Evolutionary conservation across 768 basidiomycete species (phyloP).

Genomic region (Leccinum broughii): DNA sequence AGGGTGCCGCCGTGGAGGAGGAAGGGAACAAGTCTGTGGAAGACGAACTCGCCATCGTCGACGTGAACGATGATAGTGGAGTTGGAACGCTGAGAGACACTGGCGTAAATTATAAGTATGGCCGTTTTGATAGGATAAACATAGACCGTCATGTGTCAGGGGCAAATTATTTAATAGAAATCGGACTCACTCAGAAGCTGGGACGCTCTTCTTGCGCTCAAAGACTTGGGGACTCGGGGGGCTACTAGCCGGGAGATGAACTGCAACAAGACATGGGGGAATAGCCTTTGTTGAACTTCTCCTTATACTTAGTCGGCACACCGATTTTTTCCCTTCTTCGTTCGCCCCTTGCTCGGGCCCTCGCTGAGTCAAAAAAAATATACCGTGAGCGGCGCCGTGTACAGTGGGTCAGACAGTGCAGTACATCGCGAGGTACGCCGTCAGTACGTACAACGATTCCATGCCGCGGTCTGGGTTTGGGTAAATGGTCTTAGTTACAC

Average conservation of each 20-base stretch:
- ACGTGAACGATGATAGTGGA: neutral
- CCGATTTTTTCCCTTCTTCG: neutral
- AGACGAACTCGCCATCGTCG: neutral
- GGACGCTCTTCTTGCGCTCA: neutral
- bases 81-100: neutral
- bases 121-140: neutral
- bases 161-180: neutral
- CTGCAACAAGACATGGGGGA: neutral
- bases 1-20: neutral
- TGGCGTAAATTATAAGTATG: neutral
- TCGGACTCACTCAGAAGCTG: neutral
- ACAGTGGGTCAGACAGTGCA: no score
- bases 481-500: neutral
- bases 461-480: neutral
- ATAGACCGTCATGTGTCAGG: neutral
- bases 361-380: neutral
- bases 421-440: neutral
- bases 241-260: neutral
- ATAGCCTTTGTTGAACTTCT: neutral
- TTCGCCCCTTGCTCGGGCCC: neutral
- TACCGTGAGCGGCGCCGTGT: neutral
- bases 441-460: neutral
- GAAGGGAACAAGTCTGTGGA: neutral
- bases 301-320: neutral
- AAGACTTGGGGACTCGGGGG: neutral